Conservation (phyloP, 2,329 filamentous ascomycete genomes). For the Coniella lustricola region DNA sequence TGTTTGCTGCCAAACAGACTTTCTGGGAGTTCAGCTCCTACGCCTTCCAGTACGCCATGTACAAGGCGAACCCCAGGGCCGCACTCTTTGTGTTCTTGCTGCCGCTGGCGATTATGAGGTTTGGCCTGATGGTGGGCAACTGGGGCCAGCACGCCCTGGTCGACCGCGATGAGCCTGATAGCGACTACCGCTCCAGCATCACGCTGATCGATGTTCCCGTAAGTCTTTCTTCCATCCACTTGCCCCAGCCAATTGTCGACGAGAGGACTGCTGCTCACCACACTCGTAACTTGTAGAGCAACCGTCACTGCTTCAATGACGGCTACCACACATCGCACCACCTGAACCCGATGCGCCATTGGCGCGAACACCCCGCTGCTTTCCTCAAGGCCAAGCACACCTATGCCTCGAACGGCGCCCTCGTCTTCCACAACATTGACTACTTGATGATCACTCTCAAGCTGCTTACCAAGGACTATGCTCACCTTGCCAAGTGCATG, state of each 20-base stretch:
- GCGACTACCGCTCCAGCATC: slow-evolving; percentile 72
- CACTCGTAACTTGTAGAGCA: slow-evolving; percentile 46
- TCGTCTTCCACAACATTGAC: slow-evolving; percentile 77
- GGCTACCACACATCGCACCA: slow-evolving; percentile 79
- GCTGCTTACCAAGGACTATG: slow-evolving; percentile 64
- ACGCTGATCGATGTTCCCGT: slow-evolving; percentile 73
- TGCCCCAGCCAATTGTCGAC: background rate
- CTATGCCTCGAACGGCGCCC: slow-evolving; percentile 59
- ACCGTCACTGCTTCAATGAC: slow-evolving; percentile 77
- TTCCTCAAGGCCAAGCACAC: slow-evolving; percentile 63
- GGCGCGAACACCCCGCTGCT: slow-evolving; percentile 70
- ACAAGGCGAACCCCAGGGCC: slow-evolving; percentile 44
- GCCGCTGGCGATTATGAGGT: slow-evolving; percentile 57
- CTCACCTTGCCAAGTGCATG: slow-evolving; percentile 59
- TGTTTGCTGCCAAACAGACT: slow-evolving; percentile 46
- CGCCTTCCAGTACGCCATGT: slow-evolving; percentile 42
- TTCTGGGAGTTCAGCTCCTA: slow-evolving; percentile 58
- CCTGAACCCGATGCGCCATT: slow-evolving; percentile 70
- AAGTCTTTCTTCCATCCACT: slow-evolving; percentile 27
- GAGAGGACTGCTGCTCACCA: background rate
- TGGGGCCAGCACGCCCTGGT: slow-evolving; percentile 82
- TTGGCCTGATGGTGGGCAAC: slow-evolving; percentile 74
- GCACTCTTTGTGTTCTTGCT: slow-evolving; percentile 60
- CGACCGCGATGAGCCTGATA: slow-evolving; percentile 66
- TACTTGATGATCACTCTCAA: slow-evolving; percentile 69